Conservation (phyloP, 2,329 filamentous ascomycete genomes). For the Fusarium algeriense region DNA sequence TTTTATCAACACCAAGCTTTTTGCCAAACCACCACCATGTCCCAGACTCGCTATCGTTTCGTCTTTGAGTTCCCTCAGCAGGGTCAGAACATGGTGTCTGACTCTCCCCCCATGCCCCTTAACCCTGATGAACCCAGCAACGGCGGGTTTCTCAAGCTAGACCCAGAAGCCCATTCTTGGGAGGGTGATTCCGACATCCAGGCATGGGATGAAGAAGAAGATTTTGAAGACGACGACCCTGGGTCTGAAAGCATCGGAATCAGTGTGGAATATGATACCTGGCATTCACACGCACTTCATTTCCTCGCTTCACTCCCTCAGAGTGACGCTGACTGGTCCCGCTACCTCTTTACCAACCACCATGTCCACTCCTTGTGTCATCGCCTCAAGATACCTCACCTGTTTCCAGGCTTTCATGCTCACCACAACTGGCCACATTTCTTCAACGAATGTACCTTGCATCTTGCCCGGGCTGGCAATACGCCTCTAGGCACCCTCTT, state of each 20-base stretch:
- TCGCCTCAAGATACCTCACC: conserved; percentile 11
- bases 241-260: background rate
- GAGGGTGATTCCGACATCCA: background rate
- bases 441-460: conserved; percentile 20
- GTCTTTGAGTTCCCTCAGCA: conserved; percentile 15
- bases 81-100: conserved; percentile 5
- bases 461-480: background rate
- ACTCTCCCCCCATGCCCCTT: background rate
- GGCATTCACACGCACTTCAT: conserved; percentile 19
- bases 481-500: conserved; percentile 28
- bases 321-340: conserved; percentile 22
- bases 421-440: conserved; percentile 9
- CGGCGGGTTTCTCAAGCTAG: background rate
- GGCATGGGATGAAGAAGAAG: background rate
- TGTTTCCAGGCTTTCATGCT: background rate
- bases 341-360: conserved; percentile 11
- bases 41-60: background rate
- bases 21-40: background rate
- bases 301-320: conserved; percentile 27
- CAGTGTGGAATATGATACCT: background rate
- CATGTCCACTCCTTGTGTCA: conserved; percentile 11
- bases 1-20: background rate
- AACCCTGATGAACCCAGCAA: background rate
- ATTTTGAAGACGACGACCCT: background rate
- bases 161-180: background rate